Evolutionary conservation across 2,329 filamentous ascomycete genomes (phyloP).

Genomic region (Diplodia seriata): DNA sequence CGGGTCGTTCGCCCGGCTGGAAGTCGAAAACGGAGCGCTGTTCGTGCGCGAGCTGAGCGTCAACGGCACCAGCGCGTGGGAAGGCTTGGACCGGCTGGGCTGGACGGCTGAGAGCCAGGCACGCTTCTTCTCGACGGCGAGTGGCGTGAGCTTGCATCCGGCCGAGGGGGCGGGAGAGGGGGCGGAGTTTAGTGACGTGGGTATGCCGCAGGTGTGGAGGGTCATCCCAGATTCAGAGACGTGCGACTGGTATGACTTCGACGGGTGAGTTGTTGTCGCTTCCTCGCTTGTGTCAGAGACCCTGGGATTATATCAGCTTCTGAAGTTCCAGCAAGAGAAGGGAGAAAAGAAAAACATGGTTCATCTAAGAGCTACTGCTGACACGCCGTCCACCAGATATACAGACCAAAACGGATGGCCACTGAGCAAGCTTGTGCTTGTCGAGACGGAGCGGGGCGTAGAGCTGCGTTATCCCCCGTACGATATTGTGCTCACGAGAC

Average conservation of each 20-base stretch:
- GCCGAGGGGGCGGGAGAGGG: constrained; percentile 36
- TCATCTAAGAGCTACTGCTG: background rate
- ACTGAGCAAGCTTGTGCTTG: constrained; percentile 41
- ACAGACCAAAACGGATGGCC: constrained; percentile 44
- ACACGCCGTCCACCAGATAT: constrained; percentile 35
- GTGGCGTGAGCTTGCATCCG: constrained; percentile 40
- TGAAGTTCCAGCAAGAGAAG: background rate
- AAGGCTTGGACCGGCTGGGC: constrained; percentile 40
- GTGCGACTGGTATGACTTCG: constrained; percentile 46
- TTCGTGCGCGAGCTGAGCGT: constrained; percentile 41
- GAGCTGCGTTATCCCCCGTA: constrained; percentile 44
- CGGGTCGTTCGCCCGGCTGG: constrained; percentile 35
- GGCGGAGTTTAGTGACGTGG: constrained; percentile 26
- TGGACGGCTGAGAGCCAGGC: constrained; percentile 38
- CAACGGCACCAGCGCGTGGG: constrained; percentile 42
- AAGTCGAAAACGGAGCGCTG: constrained; percentile 40
- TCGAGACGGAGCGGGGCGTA: constrained; percentile 36
- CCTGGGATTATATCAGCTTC: too few relatives aligned
- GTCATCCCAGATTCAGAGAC: constrained; percentile 39
- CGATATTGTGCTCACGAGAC: constrained; percentile 37
- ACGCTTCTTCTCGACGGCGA: constrained; percentile 38
- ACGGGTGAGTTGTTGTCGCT: constrained; percentile 37
- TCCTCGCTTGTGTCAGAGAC: background rate
- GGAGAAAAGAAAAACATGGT: too few relatives aligned
- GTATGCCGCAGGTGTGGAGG: constrained; percentile 40